Percentiles rank a stretch among this genome's conserved stretches.
phyloP scores from a whole-genome alignment of 2,329 filamentous ascomycete species.

The Aspergillus sp. region DNA sequence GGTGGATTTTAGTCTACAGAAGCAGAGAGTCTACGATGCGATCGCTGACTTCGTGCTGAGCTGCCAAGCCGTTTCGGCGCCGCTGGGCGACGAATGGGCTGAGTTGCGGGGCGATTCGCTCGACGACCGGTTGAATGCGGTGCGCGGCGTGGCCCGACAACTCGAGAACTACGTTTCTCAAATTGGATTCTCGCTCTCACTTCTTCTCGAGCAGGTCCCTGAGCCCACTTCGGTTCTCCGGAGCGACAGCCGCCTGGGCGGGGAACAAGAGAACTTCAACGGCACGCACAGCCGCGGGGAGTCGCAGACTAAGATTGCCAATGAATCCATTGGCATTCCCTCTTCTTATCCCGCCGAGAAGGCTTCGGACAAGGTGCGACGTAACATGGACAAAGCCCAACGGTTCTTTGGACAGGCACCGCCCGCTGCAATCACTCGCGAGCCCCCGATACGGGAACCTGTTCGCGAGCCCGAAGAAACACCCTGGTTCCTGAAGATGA shows the following conservation, averaged over 20 bases:
- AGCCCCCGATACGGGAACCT: slow-evolving; percentile 38
- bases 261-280: slow-evolving; percentile 26
- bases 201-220: slow-evolving; percentile 78
- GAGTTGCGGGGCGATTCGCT: slow-evolving; percentile 87
- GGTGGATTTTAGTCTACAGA: slow-evolving; percentile 82
- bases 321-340: slow-evolving; percentile 46
- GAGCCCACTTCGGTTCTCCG: slow-evolving; percentile 50
- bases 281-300: slow-evolving; percentile 30
- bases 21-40: slow-evolving; percentile 91
- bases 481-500: slow-evolving; percentile 80
- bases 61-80: slow-evolving; percentile 88
- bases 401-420: slow-evolving; percentile 50
- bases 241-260: slow-evolving; percentile 36
- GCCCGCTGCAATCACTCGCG: slow-evolving; percentile 39
- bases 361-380: slow-evolving; percentile 39
- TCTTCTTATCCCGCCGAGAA: slow-evolving; percentile 41
- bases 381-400: slow-evolving; percentile 48
- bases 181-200: slow-evolving; percentile 81
- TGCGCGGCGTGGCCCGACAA: slow-evolving; percentile 73
- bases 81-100: slow-evolving; percentile 91
- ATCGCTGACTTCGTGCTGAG: slow-evolving; percentile 84
- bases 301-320: slow-evolving; percentile 37
- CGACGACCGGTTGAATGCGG: slow-evolving; percentile 79
- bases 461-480: slow-evolving; percentile 67
- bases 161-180: slow-evolving; percentile 85